These are phyloP conservation scores for Talaromyces sp. DNA, from an alignment of 2,329 filamentous ascomycete species.

Conservation along the genomic window DNA sequence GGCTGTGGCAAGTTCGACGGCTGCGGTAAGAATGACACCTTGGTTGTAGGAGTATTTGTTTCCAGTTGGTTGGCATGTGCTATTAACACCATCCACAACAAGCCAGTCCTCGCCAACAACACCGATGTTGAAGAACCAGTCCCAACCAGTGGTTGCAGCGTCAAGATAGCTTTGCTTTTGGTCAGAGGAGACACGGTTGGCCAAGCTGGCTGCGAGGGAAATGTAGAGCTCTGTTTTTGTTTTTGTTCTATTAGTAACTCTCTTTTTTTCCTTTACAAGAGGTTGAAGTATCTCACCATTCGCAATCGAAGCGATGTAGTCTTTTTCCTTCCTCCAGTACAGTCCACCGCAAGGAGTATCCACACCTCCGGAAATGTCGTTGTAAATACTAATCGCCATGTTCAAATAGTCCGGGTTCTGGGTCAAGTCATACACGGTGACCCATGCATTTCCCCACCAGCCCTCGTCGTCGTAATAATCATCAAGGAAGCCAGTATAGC, in stretches of 20 bases:
- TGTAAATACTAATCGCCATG: not conserved
- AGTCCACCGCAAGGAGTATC: not conserved
- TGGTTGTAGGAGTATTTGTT: not conserved
- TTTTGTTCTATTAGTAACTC: not conserved
- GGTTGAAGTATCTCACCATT: not conserved
- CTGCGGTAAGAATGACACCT: not conserved
- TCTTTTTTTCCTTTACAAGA: not conserved
- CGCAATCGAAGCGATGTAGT: not conserved
- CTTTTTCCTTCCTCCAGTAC: not conserved
- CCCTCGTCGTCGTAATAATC: not conserved
- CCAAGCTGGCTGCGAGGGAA: not conserved
- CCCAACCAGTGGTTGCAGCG: not conserved
- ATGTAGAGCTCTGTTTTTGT: not conserved
- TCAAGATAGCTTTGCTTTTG: not conserved
- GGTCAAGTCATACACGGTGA: not conserved
- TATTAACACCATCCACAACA: not conserved
- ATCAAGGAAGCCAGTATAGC: not conserved
- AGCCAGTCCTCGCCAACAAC: not conserved
- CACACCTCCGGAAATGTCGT: not conserved
- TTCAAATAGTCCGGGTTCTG: slow-evolving; percentile 1
- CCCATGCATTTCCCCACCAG: slow-evolving; percentile 1
- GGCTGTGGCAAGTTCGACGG: not conserved
- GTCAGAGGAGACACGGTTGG: not conserved
- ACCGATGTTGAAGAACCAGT: slow-evolving; percentile 3
- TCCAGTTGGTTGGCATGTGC: not conserved